These are phyloP conservation scores for Nepenthes alata DNA, from an alignment of 179 eudicot species.

Conservation along the genomic window DNA sequence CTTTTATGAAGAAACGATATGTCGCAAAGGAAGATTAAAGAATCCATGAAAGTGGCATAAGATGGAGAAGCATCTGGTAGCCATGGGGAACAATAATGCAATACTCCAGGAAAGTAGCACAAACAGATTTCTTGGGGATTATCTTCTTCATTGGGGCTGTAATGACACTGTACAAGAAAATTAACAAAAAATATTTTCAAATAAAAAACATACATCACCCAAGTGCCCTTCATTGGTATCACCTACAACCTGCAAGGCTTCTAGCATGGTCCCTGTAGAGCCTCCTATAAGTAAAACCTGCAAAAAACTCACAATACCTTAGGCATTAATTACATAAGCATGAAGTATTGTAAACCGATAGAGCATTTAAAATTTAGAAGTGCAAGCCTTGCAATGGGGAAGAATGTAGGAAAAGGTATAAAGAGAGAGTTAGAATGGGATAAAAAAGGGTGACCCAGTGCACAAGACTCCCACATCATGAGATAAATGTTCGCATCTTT, in stretches of 20 bases:
- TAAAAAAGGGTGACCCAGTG: too few relatives aligned
- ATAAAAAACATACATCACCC: conserved; percentile 50
- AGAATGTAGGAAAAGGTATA: too few relatives aligned
- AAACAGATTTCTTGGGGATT: not conserved
- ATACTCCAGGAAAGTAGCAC: not conserved
- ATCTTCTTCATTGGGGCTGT: not conserved
- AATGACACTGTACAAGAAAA: not conserved
- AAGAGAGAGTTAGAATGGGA: too few relatives aligned
- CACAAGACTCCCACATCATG: too few relatives aligned
- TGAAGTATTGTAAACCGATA: too few relatives aligned
- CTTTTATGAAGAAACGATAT: not conserved
- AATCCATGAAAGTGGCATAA: not conserved
- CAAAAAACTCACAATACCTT: conserved; percentile 10
- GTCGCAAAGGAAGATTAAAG: not conserved
- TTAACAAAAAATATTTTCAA: not conserved
- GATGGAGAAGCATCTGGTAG: not conserved
- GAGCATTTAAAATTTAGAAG: too few relatives aligned
- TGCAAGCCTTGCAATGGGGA: too few relatives aligned
- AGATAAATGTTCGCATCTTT: too few relatives aligned
- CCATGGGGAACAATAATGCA: too few relatives aligned
- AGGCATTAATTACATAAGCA: not conserved
- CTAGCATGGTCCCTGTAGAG: conserved; percentile 97
- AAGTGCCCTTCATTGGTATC: conserved; percentile 47
- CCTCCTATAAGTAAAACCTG: conserved; percentile 98
- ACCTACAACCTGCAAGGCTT: conserved; percentile 84